Percentiles rank a stretch among this genome's conserved stretches.
Evolutionary conservation across 2,329 filamentous ascomycete genomes (phyloP).

Genomic region (Magnaporthales sp.): DNA sequence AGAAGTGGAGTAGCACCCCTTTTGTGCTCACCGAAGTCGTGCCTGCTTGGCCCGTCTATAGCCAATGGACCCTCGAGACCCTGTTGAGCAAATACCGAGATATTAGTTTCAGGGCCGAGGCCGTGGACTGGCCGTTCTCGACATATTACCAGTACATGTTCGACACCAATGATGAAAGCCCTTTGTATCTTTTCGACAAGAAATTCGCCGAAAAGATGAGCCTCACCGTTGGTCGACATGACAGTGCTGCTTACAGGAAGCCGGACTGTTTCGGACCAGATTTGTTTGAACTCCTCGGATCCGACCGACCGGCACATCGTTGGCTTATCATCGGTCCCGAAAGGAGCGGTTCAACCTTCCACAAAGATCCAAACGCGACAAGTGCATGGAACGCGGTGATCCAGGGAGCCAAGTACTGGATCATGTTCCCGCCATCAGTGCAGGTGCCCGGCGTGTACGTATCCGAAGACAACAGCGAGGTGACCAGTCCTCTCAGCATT

Average conservation of each 20-base stretch:
- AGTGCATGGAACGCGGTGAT: constrained; percentile 93
- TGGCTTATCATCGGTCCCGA: constrained; percentile 90
- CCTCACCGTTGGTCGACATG: constrained; percentile 48
- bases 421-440: constrained; percentile 82
- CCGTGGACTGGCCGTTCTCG: constrained; percentile 83
- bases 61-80: constrained; percentile 62
- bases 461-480: constrained; percentile 81
- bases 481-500: constrained; percentile 88
- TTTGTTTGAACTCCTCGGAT: constrained; percentile 69
- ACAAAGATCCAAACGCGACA: constrained; percentile 69
- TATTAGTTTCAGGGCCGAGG: constrained; percentile 76
- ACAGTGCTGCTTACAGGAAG: constrained; percentile 59
- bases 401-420: constrained; percentile 91
- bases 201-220: constrained; percentile 81
- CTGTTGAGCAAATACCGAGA: constrained; percentile 57
- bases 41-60: constrained; percentile 70
- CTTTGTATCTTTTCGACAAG: constrained; percentile 86
- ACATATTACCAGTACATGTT: constrained; percentile 78
- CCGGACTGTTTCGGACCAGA: constrained; percentile 82
- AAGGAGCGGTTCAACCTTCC: constrained; percentile 86
- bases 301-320: constrained; percentile 74
- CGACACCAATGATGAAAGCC: constrained; percentile 74
- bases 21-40: constrained; percentile 83
- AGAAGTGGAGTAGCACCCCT: constrained; percentile 67
- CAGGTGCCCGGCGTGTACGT: constrained; percentile 85